Conservation (phyloP, 495 filamentous ascomycete species). For the Margaritispora aquatica region DNA sequence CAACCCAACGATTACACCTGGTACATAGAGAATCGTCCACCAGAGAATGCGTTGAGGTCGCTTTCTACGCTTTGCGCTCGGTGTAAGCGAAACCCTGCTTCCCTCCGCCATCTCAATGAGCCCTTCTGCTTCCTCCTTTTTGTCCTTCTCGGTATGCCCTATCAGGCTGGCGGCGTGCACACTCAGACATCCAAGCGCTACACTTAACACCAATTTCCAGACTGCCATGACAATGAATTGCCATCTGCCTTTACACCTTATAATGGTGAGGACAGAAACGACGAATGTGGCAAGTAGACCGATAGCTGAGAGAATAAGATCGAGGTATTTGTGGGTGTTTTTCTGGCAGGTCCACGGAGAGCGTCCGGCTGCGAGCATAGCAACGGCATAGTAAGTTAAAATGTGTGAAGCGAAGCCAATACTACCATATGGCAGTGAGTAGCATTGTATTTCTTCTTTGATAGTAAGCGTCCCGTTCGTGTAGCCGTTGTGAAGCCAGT, state of each 20-base stretch:
- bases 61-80: background rate
- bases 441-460: slow-evolving; percentile 29
- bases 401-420: slow-evolving; percentile 32
- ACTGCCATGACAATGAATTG: slow-evolving; percentile 28
- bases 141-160: background rate
- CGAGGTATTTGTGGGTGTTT: slow-evolving; percentile 11
- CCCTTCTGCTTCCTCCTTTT: background rate
- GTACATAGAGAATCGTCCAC: slow-evolving; percentile 9
- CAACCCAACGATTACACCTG: slow-evolving; percentile 8
- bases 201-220: slow-evolving; percentile 25
- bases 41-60: background rate
- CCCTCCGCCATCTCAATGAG: background rate
- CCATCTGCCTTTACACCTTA: slow-evolving; percentile 26
- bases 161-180: slow-evolving; percentile 5
- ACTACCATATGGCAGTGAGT: slow-evolving; percentile 30
- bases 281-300: slow-evolving; percentile 18
- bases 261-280: slow-evolving; percentile 24
- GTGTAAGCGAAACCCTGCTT: background rate
- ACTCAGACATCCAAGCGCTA: slow-evolving; percentile 3
- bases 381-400: slow-evolving; percentile 29
- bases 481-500: slow-evolving; percentile 4
- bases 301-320: slow-evolving; percentile 16
- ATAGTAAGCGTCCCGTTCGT: slow-evolving; percentile 14
- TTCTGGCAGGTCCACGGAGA: slow-evolving; percentile 17
- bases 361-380: slow-evolving; percentile 18